Evolutionary conservation across 108 stramenopile species (phyloP).

Genomic region (Schizochytrium sp.): DNA sequence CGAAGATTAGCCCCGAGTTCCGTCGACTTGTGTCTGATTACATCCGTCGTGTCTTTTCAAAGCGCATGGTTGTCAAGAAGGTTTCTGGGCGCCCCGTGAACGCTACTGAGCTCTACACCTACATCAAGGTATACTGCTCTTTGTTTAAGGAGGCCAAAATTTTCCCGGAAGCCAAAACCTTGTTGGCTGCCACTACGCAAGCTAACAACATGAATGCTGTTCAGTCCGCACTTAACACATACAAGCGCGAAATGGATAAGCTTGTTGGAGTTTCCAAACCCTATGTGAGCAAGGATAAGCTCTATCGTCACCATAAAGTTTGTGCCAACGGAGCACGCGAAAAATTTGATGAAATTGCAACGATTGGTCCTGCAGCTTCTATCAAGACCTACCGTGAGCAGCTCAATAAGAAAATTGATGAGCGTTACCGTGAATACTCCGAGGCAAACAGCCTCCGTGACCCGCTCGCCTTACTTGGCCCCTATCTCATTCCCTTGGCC

Average conservation of each 20-base stretch:
- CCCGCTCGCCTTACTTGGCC: constrained; percentile 88
- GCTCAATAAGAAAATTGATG: constrained; percentile 79
- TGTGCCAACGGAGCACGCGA: constrained; percentile 74
- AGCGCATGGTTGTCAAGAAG: constrained; percentile 82
- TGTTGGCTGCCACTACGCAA: constrained; percentile 94
- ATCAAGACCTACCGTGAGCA: constrained; percentile 80
- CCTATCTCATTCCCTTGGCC: constrained; percentile 84
- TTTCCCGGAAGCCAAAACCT: constrained; percentile 93
- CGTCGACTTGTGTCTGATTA: constrained; percentile 86
- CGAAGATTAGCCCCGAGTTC: constrained; percentile 85
- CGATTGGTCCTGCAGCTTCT: constrained; percentile 85
- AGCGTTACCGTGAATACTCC: constrained; percentile 80
- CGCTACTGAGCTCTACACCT: constrained; percentile 87
- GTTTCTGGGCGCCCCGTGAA: constrained; percentile 89
- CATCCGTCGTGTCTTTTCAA: constrained; percentile 85
- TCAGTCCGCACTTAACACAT: constrained; percentile 80
- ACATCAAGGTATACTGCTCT: constrained; percentile 90
- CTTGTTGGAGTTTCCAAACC: constrained; percentile 83
- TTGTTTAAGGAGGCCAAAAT: constrained; percentile 90
- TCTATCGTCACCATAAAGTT: constrained; percentile 80
- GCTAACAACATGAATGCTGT: constrained; percentile 94
- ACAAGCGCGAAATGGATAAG: constrained; percentile 87
- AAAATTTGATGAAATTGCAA: constrained; percentile 89
- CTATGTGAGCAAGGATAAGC: constrained; percentile 83
- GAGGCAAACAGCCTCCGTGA: constrained; percentile 88